Base-by-base conservation (phyloP, 352 stramenopile species). In the Phytophthora vignae region DNA sequence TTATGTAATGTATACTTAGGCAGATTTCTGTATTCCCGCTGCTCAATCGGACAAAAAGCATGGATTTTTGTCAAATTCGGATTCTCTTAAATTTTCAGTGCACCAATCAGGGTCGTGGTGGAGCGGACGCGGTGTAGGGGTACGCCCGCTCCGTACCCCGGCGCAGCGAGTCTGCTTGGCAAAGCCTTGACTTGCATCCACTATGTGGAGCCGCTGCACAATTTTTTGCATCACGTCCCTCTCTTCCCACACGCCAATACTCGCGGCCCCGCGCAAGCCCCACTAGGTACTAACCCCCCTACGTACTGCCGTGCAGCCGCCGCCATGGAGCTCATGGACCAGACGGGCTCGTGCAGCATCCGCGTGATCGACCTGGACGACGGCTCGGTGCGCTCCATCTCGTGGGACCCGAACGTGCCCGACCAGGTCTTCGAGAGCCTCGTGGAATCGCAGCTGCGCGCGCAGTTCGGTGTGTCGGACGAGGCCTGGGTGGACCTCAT, bases 401-500 rank as follows among this genome's bases (percentile, higher is more conserved):
- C 84, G 60, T 96, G 88, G 88, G 87, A 96, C 69, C 81, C 82
- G 36, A 87, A 87, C 59, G 84, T 96, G 48, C 87, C 87, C 9
- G 88, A 94, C 68, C 87, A 96, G 66, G 85, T 87, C 10, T 96
- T 96, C 69, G 88, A 94, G 69, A 85, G 75, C 58, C 75, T 94
- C 54, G 83, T 96, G 52, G 88, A 95, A 69, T 76, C 85, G 66
- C 85, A 92, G 71, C 78, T 95, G 15, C 88, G 88, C 27, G 69
- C 79, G 48, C 77, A 88, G 49, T 95, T 95, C 69, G 86, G 86
- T 60, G 85, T 95, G 19, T 91, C 86, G 60, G 88, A 95, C 76
- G 88, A 95, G 64, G 87, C 88, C 17, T 95, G 88, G 88, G 88
- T 95, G 29, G 88, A 95, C 74, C 85, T 95, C 59, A 93, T 95